Conservation (phyloP, 2,329 filamentous ascomycete genomes). For the Cladosporium cucumerinum region DNA sequence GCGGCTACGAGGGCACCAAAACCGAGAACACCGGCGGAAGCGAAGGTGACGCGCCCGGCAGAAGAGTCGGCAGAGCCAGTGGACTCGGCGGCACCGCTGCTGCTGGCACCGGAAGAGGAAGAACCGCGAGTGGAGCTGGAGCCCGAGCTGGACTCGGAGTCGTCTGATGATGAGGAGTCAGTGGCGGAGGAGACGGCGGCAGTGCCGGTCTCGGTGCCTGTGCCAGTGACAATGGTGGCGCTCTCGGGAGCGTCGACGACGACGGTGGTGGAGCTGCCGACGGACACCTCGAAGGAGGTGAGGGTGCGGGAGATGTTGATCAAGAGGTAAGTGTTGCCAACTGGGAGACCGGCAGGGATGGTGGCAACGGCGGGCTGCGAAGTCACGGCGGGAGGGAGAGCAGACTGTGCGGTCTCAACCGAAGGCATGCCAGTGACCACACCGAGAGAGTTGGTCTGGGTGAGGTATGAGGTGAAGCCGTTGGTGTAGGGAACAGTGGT, state of each 20-base stretch:
- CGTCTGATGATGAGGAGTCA: slow-evolving; percentile 18
- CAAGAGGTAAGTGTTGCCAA: slow-evolving; percentile 32
- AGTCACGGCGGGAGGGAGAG: slow-evolving; percentile 36
- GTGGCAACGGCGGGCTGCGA: slow-evolving; percentile 39
- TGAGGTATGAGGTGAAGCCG: slow-evolving; percentile 44
- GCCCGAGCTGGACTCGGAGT: slow-evolving; percentile 5
- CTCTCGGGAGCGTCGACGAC: slow-evolving; percentile 28
- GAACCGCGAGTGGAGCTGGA: slow-evolving; percentile 15
- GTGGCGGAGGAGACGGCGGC: slow-evolving; percentile 19
- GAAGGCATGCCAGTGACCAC: slow-evolving; percentile 50
- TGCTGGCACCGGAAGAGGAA: slow-evolving; percentile 24
- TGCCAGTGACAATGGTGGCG: slow-evolving; percentile 22
- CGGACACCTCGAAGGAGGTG: slow-evolving; percentile 33
- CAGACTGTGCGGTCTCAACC: slow-evolving; percentile 41
- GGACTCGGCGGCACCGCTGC: slow-evolving; percentile 17
- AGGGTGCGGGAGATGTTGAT: slow-evolving; percentile 30
- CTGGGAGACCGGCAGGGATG: slow-evolving; percentile 42
- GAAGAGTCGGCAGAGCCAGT: slow-evolving; percentile 23
- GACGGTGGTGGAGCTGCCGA: slow-evolving; percentile 31
- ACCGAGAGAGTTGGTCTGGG: slow-evolving; percentile 48
- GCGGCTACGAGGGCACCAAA: slow-evolving; percentile 38
- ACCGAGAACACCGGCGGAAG: slow-evolving; percentile 34
- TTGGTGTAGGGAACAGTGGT: slow-evolving; percentile 39
- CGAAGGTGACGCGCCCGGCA: slow-evolving; percentile 30
- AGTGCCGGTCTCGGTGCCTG: slow-evolving; percentile 19